These are phyloP conservation scores for Venturia asperata DNA, from an alignment of 2,329 filamentous ascomycete species.

Conservation along the genomic window DNA sequence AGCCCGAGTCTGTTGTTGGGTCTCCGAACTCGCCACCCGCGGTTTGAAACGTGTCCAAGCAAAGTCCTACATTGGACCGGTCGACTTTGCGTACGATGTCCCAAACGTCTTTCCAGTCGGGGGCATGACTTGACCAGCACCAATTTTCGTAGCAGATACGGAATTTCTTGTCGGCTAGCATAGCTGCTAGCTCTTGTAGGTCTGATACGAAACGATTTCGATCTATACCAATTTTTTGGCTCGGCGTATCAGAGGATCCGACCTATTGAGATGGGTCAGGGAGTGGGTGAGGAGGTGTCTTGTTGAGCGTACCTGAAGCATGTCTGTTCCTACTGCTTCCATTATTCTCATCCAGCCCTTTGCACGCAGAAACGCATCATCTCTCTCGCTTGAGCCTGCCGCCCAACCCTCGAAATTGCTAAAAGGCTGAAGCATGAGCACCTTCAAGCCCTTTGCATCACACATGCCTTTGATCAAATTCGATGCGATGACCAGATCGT, in stretches of 20 bases:
- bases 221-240: constrained; percentile 45
- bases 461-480: constrained; percentile 49
- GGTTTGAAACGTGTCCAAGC: constrained; percentile 71
- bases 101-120: constrained; percentile 64
- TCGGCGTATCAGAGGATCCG: constrained; percentile 57
- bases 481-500: constrained; percentile 49
- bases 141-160: constrained; percentile 72
- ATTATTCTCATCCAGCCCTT: constrained; percentile 65
- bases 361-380: constrained; percentile 56
- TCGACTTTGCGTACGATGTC: constrained; percentile 57
- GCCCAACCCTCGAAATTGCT: constrained; percentile 71
- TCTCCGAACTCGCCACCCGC: constrained; percentile 67
- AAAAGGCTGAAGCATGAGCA: constrained; percentile 71
- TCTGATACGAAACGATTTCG: constrained; percentile 51
- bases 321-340: constrained; percentile 60
- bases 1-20: constrained; percentile 56
- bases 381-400: constrained; percentile 48
- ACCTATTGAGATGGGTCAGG: constrained; percentile 34
- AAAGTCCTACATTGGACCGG: constrained; percentile 62
- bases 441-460: constrained; percentile 46
- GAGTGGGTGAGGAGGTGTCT: constrained; percentile 4
- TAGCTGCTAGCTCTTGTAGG: constrained; percentile 56
- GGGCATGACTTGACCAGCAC: constrained; percentile 69
- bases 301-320: constrained; percentile 54
- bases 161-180: constrained; percentile 51